Evolutionary conservation across 139 green algal genomes (phyloP), one percentile per base, ranked within the genome.

Genomic region (Gonium pectorale): DNA sequence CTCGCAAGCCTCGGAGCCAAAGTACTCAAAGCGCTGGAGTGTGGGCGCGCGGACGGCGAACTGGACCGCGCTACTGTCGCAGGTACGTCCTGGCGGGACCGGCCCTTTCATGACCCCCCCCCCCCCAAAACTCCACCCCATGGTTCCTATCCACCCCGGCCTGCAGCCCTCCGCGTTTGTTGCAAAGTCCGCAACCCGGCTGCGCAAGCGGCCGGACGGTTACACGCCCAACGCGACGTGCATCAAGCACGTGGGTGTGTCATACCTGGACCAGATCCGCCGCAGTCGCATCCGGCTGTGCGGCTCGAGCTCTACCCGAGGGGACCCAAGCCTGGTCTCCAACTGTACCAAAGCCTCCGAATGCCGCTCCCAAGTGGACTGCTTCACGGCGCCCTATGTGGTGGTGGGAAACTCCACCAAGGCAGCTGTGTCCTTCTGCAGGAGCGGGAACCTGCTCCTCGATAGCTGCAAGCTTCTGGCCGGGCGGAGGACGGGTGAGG

Each of bases 141-240:
- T 13, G 13, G 17, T 56, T 13, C 49, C 49, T 56, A 56, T 56
- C 13, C 49, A 26, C 17, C 49, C 13, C 13, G 17, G 49, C 26
- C 29, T 37, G 29, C 77, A 83, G 77, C 77, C 77, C 8, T 63
- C 43, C 0, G 62, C n/a, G 24, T 83, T 83, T 29, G 77, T 83
- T 2, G 0, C 3, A 1, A 49, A 40, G 26, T 60, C 62, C 21
- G 5, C 17, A 0, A 24, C 21, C 22, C 21, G 62, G n/a, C 43
- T 83, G 0, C 49, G 19, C 0, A 73, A 64, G 22, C 60, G 43
- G 19, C 8, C 46, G 8, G 77, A 22, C 9, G 77, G 60, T 4
- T 83, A 46, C 22, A 63, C 63, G 21, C n/a, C 62, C 5, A n/a
- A 37, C 31, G 0, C 41, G 17, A 52, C 41, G 2, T 83, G 77